These are phyloP conservation scores for Paxillus ammoniavirescens DNA, from an alignment of 768 basidiomycete species.

Conservation along the genomic window DNA sequence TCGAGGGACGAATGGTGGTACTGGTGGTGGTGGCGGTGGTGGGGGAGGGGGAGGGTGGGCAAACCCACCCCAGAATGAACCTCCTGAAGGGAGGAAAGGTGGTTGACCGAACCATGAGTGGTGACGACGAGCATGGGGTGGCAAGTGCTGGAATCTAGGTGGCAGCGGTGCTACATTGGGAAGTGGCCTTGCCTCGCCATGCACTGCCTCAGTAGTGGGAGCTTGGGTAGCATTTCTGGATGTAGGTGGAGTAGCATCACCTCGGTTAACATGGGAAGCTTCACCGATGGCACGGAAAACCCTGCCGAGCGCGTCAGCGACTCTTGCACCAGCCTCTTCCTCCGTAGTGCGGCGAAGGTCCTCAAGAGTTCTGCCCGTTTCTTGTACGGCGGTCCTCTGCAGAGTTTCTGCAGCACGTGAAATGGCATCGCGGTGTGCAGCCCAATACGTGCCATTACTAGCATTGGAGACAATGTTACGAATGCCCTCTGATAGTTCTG, in stretches of 20 bases:
- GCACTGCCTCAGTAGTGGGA: background rate
- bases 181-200: conserved; percentile 5
- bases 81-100: conserved; percentile 4
- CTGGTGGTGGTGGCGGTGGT: conserved; percentile 14
- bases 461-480: conserved; percentile 64
- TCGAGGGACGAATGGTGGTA: conserved; percentile 1
- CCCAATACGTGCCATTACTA: conserved; percentile 68
- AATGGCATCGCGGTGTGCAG: conserved; percentile 55
- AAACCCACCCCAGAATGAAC: conserved; percentile 17
- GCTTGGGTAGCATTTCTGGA: background rate
- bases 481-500: conserved; percentile 67
- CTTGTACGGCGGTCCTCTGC: conserved; percentile 42
- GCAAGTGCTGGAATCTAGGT: conserved; percentile 16
- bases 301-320: conserved; percentile 60
- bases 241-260: conserved; percentile 4
- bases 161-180: conserved; percentile 11
- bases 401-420: conserved; percentile 57
- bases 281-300: conserved; percentile 55
- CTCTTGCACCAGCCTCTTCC: conserved; percentile 60
- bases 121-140: conserved; percentile 18
- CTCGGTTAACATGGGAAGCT: conserved; percentile 22
- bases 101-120: conserved; percentile 25
- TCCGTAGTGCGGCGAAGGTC: conserved; percentile 51
- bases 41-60: conserved; percentile 21
- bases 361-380: conserved; percentile 39